Evolutionary conservation across 116 monocot species (phyloP).

Genomic region (Phalaenopsis hybrid): DNA sequence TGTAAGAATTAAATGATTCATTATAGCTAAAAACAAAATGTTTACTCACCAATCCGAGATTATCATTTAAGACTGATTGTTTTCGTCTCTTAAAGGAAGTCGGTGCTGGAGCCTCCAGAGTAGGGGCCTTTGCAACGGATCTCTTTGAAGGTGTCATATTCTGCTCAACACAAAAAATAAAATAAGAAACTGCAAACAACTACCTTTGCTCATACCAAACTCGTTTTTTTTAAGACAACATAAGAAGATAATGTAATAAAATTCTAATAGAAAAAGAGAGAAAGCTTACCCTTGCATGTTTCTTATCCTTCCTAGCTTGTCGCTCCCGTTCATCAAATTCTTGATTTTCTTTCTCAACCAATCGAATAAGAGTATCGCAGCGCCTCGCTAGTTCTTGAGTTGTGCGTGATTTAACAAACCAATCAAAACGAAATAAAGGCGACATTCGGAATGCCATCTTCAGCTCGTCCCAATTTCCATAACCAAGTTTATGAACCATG

Average conservation of each 20-base stretch:
- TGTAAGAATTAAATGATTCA: too few relatives aligned
- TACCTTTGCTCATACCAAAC: background rate
- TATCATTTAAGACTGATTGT: slow-evolving; percentile 61
- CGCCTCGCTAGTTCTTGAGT: slow-evolving; percentile 89
- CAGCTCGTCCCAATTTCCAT: slow-evolving; percentile 97
- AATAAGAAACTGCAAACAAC: background rate
- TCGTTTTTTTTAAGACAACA: background rate
- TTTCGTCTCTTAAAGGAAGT: slow-evolving; percentile 61
- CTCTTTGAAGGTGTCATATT: slow-evolving; percentile 66
- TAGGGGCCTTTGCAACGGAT: slow-evolving; percentile 33
- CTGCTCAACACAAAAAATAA: slow-evolving; percentile 22
- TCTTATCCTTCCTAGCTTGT: slow-evolving; percentile 82
- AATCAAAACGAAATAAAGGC: slow-evolving; percentile 91
- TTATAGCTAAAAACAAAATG: background rate
- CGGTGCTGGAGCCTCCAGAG: slow-evolving; percentile 48
- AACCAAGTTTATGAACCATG: slow-evolving; percentile 96
- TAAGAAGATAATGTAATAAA: background rate
- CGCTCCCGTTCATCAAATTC: slow-evolving; percentile 87
- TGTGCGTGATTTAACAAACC: slow-evolving; percentile 98
- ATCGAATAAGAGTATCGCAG: slow-evolving; percentile 89
- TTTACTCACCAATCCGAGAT: slow-evolving; percentile 49
- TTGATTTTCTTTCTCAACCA: slow-evolving; percentile 96
- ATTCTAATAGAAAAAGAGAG: background rate
- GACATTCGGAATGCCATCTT: slow-evolving; percentile 86
- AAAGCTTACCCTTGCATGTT: slow-evolving; percentile 53